Conservation (phyloP, 2,329 filamentous ascomycete species). For the Microthyrium microscopicum region DNA sequence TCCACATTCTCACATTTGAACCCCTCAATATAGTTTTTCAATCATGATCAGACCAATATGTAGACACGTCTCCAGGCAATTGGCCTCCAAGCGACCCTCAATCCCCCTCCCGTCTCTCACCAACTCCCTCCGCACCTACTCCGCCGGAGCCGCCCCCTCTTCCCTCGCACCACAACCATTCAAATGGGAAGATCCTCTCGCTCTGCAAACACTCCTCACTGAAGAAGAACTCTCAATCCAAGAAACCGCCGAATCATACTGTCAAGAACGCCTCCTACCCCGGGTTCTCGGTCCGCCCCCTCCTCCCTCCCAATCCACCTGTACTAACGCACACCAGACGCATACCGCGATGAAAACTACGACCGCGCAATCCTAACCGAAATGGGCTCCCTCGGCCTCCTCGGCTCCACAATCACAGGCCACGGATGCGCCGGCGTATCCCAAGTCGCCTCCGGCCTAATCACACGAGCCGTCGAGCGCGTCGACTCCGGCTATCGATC, state of each 20-base stretch:
- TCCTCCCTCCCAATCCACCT: background rate
- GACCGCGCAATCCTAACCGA: constrained; percentile 73
- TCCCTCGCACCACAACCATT: constrained; percentile 30
- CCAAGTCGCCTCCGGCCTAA: constrained; percentile 74
- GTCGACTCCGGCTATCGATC: constrained; percentile 86
- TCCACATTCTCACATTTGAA: no score
- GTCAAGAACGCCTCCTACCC: constrained; percentile 34
- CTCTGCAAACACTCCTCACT: constrained; percentile 57
- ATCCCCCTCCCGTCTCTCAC: constrained; percentile 9
- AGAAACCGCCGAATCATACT: constrained; percentile 85
- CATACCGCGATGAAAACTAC: constrained; percentile 74
- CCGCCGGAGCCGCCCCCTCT: background rate
- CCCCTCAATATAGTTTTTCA: no score
- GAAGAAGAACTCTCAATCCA: constrained; percentile 83
- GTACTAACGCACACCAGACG: constrained; percentile 36
- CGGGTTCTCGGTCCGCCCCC: background rate
- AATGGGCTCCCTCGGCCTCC: constrained; percentile 82
- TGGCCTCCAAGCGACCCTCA: constrained; percentile 13
- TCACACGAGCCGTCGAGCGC: constrained; percentile 77
- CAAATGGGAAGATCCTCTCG: constrained; percentile 84
- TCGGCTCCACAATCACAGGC: constrained; percentile 72
- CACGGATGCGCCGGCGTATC: constrained; percentile 81
- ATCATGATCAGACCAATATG: constrained; percentile 28
- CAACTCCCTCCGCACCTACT: background rate
- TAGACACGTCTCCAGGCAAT: constrained; percentile 24